Evolutionary conservation across 1,284 basidiomycete species (phyloP).

Genomic region (Boletus semigastroideus): DNA sequence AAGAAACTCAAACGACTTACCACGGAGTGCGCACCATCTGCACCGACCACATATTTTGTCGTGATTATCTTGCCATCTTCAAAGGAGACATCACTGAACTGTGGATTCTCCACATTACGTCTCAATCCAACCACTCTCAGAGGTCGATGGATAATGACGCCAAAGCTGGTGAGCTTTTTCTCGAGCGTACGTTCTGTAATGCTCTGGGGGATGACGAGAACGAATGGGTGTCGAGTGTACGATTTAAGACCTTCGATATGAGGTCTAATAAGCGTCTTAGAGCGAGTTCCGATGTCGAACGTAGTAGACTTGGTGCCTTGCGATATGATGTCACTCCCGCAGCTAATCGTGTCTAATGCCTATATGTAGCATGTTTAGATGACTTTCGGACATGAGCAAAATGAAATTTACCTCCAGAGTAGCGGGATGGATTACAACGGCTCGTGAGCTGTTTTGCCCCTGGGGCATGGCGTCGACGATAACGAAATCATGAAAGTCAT

Average conservation of each 20-base stretch:
- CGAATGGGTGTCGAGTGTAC: conserved; percentile 46
- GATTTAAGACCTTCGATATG: conserved; percentile 34
- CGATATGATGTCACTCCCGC: conserved; percentile 39
- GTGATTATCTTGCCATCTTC: conserved; percentile 46
- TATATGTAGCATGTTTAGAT: conserved; percentile 17
- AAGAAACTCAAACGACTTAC: conserved; percentile 32
- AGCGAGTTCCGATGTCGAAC: conserved; percentile 35
- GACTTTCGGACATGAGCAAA: background rate
- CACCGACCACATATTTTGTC: conserved; percentile 51
- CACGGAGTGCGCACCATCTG: conserved; percentile 50
- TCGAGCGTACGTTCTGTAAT: conserved; percentile 44
- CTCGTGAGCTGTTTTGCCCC: conserved; percentile 37
- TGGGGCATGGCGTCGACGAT: conserved; percentile 42
- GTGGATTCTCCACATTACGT: conserved; percentile 17
- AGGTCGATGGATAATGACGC: conserved; percentile 19
- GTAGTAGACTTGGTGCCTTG: conserved; percentile 36
- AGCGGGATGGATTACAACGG: conserved; percentile 41
- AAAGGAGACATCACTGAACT: conserved; percentile 41
- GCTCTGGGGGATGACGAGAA: conserved; percentile 44
- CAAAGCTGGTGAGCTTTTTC: conserved; percentile 32
- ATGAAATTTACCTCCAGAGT: conserved; percentile 37
- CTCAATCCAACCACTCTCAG: conserved; percentile 28
- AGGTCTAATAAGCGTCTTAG: conserved; percentile 26
- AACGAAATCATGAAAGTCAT: conserved; percentile 42
- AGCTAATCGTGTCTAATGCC: conserved; percentile 47